phyloP scores from a whole-genome alignment of 129 eudicot genomes.

The Oenanthe sinensis region DNA sequence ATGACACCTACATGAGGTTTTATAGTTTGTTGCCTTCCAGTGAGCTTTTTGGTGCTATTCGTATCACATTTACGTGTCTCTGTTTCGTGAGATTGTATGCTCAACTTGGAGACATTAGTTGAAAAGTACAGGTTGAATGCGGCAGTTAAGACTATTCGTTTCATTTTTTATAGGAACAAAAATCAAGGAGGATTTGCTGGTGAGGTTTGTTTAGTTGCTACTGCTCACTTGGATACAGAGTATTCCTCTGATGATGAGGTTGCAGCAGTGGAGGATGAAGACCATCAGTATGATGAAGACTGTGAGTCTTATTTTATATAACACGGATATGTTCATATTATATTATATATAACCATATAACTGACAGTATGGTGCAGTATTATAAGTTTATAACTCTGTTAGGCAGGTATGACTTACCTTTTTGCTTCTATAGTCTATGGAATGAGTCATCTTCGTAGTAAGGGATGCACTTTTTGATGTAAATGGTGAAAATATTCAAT shows the following conservation, averaged over 20 bases:
- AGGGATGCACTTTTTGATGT: neutral
- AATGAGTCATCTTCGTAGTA: neutral
- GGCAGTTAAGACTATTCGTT: neutral
- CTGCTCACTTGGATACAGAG: neutral
- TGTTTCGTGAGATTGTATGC: neutral
- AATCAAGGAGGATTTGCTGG: neutral
- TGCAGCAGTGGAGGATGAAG: neutral
- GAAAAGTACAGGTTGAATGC: neutral
- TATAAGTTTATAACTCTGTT: neutral
- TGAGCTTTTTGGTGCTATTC: neutral
- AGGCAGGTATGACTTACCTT: neutral
- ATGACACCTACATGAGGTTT: neutral
- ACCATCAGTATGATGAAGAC: slow-evolving; percentile 6
- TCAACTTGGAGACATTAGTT: neutral
- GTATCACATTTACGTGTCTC: neutral
- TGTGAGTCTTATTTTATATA: neutral
- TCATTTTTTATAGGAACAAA: neutral
- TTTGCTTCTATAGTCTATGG: neutral
- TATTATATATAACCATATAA: neutral
- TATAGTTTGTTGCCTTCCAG: neutral
- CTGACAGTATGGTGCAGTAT: neutral
- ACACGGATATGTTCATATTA: neutral
- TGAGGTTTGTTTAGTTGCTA: no score
- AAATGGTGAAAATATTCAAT: neutral
- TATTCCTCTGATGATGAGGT: neutral